Evolutionary conservation across 495 filamentous ascomycete species (phyloP), one percentile per base, ranked within the genome.

Genomic region (Aspergillus incahuasiensis): DNA sequence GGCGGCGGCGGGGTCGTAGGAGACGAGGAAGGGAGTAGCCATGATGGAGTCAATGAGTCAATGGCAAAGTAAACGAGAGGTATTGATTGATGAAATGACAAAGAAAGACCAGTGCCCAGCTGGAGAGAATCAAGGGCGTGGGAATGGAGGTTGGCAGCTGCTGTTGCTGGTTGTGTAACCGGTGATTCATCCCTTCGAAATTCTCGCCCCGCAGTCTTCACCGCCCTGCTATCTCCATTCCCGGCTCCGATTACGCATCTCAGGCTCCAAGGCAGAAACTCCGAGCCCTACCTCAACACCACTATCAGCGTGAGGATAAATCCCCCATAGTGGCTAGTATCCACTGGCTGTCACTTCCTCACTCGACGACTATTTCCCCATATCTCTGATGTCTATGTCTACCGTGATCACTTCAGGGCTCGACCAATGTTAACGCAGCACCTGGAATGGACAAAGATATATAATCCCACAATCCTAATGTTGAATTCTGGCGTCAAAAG

Each of bases 21-120:
- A 74, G 54, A 80, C 69, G 50, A 82, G 64, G 62, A 77, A 71
- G n/a, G 69, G 72, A 42, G 76, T 75, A 28, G 79, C 69, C 79
- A 82, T 82, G 56, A 67, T 65, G 44, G 15, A 6, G 16, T 25
- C 9, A 28, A 19, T 38, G 1, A 32, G 44, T 30, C 8, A 20
- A 46, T 35, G n/a, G 15, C 9, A 18, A 43, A 44, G 16, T 22
- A 34, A 34, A 47, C 32, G 39, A 42, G 56, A 24, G 28, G 13
- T 11, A 16, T 40, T 1, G 20, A 44, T 52, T 44, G 35, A 11
- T 35, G 32, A 12, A 15, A 35, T 5, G 13, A 15, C 2, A 11
- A 35, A 48, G 13, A n/a, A n/a, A 46, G 55, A 47, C 18, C 48
- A 49, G 28, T 51, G 47, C 52, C 57, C 53, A 30, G 6, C 40